phyloP scores from a whole-genome alignment of 2,329 filamentous ascomycete species.

The Phaeosphaeria sp. region DNA sequence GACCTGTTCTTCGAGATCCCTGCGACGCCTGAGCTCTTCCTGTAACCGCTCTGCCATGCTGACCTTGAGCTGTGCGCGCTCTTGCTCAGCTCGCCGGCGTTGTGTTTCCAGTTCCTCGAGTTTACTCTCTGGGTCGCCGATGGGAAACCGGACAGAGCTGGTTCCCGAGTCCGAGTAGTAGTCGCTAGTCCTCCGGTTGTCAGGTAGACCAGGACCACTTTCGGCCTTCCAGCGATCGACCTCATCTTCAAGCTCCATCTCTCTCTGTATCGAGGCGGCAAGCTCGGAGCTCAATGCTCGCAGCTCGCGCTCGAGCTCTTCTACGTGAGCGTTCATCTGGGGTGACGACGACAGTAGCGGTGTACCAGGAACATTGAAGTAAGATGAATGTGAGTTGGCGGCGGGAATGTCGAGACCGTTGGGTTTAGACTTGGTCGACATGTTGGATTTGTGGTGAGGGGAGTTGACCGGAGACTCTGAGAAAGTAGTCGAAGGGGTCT shows the following conservation, averaged over 20 bases:
- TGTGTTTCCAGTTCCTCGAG: conserved; percentile 80
- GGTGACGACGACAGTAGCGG: conserved; percentile 53
- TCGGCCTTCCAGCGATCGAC: conserved; percentile 89
- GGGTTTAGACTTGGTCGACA: conserved; percentile 47
- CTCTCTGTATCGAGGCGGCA: conserved; percentile 87
- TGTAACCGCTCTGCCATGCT: conserved; percentile 87
- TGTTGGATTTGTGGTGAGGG: conserved; percentile 47
- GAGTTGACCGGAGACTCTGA: conserved; percentile 67
- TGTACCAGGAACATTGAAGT: conserved; percentile 56
- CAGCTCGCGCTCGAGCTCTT: conserved; percentile 93
- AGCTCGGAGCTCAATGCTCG: conserved; percentile 92
- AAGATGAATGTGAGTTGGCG: conserved; percentile 55
- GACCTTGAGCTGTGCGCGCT: conserved; percentile 83
- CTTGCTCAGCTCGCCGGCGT: conserved; percentile 84
- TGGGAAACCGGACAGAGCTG: conserved; percentile 78
- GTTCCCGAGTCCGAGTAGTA: conserved; percentile 97
- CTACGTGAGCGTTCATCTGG: conserved; percentile 66
- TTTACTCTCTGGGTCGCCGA: conserved; percentile 64
- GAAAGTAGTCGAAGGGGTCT: conserved; percentile 68
- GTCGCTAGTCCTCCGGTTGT: conserved; percentile 84
- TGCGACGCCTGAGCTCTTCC: conserved; percentile 79
- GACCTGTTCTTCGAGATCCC: conserved; percentile 82
- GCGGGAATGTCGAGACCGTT: conserved; percentile 59
- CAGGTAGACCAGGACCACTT: conserved; percentile 62
- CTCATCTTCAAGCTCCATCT: conserved; percentile 96